phyloP scores from a whole-genome alignment of 148 eudicot genomes.

The Spergularia bocconei region DNA sequence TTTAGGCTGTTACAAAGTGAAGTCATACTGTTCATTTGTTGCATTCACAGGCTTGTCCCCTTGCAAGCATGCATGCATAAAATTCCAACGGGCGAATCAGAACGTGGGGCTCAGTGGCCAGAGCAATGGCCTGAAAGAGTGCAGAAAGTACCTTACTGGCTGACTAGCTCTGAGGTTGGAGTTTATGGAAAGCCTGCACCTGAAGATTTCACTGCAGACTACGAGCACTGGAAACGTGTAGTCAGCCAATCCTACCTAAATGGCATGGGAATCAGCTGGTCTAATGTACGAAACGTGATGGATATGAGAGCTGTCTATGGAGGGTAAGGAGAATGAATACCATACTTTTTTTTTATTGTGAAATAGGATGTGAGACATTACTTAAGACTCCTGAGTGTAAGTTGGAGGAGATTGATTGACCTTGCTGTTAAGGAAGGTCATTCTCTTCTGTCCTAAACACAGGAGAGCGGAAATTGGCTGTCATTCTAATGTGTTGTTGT shows the following conservation, averaged over 20 bases:
- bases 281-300: conserved; percentile 74
- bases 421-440: neutral
- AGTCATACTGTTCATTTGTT: conserved; percentile 5
- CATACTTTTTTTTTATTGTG: neutral
- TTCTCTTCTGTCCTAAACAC: neutral
- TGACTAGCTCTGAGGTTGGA: conserved; percentile 55
- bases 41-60: conserved; percentile 46
- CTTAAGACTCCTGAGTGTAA: too few relatives aligned
- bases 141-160: conserved; percentile 59
- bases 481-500: conserved; percentile 1
- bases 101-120: conserved; percentile 75
- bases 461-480: neutral
- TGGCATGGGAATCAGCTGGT: conserved; percentile 73
- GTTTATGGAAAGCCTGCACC: conserved; percentile 81
- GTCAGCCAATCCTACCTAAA: conserved; percentile 57
- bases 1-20: neutral
- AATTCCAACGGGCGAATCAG: conserved; percentile 45
- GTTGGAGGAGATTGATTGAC: too few relatives aligned
- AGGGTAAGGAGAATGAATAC: conserved; percentile 53
- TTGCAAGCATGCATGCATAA: conserved; percentile 65
- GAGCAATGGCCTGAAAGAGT: conserved; percentile 62
- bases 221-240: conserved; percentile 66
- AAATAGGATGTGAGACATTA: neutral
- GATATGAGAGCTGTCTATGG: conserved; percentile 82
- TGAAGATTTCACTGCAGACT: conserved; percentile 61